Base-by-base conservation (phyloP, 768 basidiomycete genomes). In the Auricularia cornea region DNA sequence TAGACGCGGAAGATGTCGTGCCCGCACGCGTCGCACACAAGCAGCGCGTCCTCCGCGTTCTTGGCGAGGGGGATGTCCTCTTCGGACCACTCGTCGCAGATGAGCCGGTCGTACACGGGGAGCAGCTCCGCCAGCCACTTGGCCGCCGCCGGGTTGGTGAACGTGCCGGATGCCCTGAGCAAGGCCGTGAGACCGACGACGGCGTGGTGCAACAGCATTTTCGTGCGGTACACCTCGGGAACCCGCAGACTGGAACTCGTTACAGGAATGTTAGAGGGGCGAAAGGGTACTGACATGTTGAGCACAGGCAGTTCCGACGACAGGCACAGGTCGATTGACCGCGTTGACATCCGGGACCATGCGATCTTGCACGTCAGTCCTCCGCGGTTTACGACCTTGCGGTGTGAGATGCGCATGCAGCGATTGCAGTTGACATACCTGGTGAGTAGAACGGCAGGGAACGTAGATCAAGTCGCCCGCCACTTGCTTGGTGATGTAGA, bases 311-410 rank as follows among this genome's bases (percentile, higher is more conserved):
- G 77, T 66, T 94, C 92, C 52, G 88, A 82, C 68, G 84, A 81
- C 33, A 88, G 77, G 2, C 90, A 88, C 0, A 78, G 76, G 44
- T 72, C 71, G 16, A 91, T 71, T 3, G 89, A 87, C 57, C 75
- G 71, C 30, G 88, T 68, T 6, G 89, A 87, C 90, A 94, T 92
- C 56, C 92, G 79, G 1, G 90, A 92, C 92, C 92, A 94, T 1
- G 89, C 88, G 3, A 86, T 85, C 73, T 94, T 94, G 71, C 92
- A 78, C 0, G 89, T 90, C 28, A 94, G 80, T 14, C 92, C 90
- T 28, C 92, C 89, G 59, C 76, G 75, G 67, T 94, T 94, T 29
- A 93, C 80, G 3, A 92, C 91, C 44, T 48, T 6, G 20, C 16
- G 20, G 6, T 6, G 23, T 48, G 44, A 48, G 44, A 48, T 38